Conservation (phyloP, 352 stramenopile species). For the Pythium plurisporium region DNA sequence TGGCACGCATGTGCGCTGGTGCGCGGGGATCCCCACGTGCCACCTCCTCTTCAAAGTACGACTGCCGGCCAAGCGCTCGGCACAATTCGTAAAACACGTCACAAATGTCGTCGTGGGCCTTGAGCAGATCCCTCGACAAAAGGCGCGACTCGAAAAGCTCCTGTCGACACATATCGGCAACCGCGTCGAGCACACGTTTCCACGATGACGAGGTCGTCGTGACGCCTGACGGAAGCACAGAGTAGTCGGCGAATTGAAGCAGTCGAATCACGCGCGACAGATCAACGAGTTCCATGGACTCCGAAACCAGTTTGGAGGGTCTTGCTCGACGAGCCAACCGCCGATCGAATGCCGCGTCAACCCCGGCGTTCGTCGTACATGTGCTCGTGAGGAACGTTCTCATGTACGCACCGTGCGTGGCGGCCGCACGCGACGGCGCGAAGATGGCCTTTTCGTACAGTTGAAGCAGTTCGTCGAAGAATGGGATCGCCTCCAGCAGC, state of each 20-base stretch:
- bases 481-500: conserved; percentile 14
- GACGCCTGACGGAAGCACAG: conserved; percentile 6
- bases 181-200: conserved; percentile 19
- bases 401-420: neutral
- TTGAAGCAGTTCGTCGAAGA: conserved; percentile 26
- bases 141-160: conserved; percentile 29
- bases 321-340: too few species aligned
- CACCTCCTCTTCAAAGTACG: conserved; percentile 24
- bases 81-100: conserved; percentile 30
- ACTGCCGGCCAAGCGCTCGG: conserved; percentile 17
- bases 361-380: too few species aligned
- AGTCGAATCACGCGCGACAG: neutral
- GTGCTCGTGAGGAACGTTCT: too few species aligned
- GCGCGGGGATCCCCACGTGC: neutral
- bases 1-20: conserved; percentile 5
- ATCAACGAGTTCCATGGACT: too few species aligned
- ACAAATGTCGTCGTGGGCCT: conserved; percentile 28
- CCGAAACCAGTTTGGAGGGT: too few species aligned
- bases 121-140: conserved; percentile 30
- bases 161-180: conserved; percentile 1
- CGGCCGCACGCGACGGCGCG: conserved; percentile 20
- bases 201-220: neutral
- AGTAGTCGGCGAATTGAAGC: conserved; percentile 8
- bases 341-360: too few species aligned
- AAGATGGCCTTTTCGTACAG: conserved; percentile 29